These are phyloP conservation scores for Nannochloropsis salina DNA, from an alignment of 108 stramenopile genomes.

Conservation along the genomic window DNA sequence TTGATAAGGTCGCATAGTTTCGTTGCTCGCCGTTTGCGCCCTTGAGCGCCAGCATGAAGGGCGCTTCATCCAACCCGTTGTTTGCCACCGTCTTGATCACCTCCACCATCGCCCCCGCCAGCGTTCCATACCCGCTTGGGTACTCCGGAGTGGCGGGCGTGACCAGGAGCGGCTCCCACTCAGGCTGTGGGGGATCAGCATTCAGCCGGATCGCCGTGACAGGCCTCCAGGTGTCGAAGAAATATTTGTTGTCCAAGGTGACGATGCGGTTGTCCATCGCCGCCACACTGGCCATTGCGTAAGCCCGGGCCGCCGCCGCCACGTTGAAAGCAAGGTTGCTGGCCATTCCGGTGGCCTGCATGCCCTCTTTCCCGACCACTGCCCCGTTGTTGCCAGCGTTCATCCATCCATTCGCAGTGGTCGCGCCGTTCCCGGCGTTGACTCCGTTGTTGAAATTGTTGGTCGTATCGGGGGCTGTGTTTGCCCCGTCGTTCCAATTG, in stretches of 20 bases:
- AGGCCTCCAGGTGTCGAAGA: neutral
- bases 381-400: too few relatives aligned
- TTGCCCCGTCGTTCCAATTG: neutral
- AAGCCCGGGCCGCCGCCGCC: neutral
- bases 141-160: slow-evolving; percentile 1
- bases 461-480: too few relatives aligned
- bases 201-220: neutral
- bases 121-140: neutral
- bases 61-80: neutral
- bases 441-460: too few relatives aligned
- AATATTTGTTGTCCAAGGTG: neutral
- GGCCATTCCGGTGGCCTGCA: neutral
- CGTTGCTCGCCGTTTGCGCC: neutral
- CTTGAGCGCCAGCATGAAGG: neutral
- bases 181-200: neutral
- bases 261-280: neutral
- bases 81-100: neutral
- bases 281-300: slow-evolving; percentile 8
- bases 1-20: neutral
- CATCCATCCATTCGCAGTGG: too few relatives aligned
- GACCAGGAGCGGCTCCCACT: neutral
- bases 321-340: neutral
- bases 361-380: too few relatives aligned
- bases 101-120: neutral
- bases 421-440: too few relatives aligned